Conservation (phyloP, 1,139 yeast species). For the Lodderomyces parapsilosis region DNA sequence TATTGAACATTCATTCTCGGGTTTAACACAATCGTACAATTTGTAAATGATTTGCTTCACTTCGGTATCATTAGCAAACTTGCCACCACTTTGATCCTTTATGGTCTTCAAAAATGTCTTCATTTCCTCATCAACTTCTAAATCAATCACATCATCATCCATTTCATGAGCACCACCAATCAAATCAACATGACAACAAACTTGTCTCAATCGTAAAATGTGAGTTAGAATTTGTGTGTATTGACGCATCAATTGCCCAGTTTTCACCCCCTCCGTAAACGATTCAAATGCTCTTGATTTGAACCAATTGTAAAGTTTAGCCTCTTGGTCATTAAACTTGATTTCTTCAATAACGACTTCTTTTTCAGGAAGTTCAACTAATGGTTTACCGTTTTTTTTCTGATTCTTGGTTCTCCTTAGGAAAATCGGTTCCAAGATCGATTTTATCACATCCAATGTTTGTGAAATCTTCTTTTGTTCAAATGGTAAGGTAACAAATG, state of each 20-base stretch:
- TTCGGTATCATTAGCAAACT: conserved; percentile 34
- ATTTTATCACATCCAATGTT: conserved; percentile 80
- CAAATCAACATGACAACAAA: conserved; percentile 80
- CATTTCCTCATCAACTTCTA: conserved; percentile 17
- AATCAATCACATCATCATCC: conserved; percentile 30
- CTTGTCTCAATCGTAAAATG: conserved; percentile 78
- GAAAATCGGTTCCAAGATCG: conserved; percentile 80
- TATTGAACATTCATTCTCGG: conserved; percentile 76
- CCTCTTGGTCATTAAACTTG: conserved; percentile 65
- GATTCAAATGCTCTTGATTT: conserved; percentile 67
- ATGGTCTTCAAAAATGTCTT: conserved; percentile 17
- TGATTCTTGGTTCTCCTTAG: conserved; percentile 85
- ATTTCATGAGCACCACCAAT: conserved; percentile 46
- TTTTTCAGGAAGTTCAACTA: conserved; percentile 78
- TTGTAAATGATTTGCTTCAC: conserved; percentile 28
- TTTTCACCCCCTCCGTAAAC: conserved; percentile 59
- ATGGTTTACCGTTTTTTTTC: conserved; percentile 70
- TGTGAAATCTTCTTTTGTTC: conserved; percentile 66
- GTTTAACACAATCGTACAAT: conserved; percentile 25
- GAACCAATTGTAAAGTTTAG: conserved; percentile 65
- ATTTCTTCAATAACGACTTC: conserved; percentile 69
- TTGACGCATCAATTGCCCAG: conserved; percentile 70
- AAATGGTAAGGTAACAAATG: conserved; percentile 82
- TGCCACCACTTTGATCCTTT: conserved; percentile 26
- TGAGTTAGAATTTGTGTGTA: conserved; percentile 83